phyloP scores from a whole-genome alignment of 129 eudicot species.

The Pseudognaphalium luteoalbum region DNA sequence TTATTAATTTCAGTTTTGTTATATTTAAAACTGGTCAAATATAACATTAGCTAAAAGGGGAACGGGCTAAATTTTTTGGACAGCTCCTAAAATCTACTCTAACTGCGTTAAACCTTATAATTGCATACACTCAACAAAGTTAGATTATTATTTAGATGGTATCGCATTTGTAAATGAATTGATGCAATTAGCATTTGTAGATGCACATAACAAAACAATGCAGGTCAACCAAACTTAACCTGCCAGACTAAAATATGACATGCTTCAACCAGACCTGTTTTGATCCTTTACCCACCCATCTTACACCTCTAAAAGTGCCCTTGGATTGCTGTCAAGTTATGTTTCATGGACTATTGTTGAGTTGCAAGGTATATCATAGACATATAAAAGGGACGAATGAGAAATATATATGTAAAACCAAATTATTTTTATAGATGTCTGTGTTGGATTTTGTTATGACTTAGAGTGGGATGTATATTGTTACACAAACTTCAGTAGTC shows the following conservation, averaged over 20 bases:
- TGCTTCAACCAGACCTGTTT: background rate
- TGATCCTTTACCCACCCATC: background rate
- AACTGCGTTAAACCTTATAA: background rate
- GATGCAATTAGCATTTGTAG: background rate
- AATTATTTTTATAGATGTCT: background rate
- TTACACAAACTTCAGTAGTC: conserved; percentile 8
- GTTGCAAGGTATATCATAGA: background rate
- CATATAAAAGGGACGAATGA: background rate
- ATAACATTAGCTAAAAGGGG: background rate
- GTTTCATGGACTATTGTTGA: conserved; percentile 1
- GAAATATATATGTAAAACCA: background rate
- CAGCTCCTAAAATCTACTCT: background rate
- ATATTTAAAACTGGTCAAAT: background rate
- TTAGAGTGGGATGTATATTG: conserved; percentile 8
- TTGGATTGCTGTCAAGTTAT: background rate
- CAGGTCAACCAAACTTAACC: background rate
- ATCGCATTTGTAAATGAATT: background rate
- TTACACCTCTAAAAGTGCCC: background rate
- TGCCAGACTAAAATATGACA: background rate
- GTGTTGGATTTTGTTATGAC: conserved; percentile 1
- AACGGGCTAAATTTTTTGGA: background rate
- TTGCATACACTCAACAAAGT: too few relatives aligned
- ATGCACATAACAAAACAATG: background rate
- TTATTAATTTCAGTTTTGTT: background rate
- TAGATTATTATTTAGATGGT: background rate